Evolutionary conservation across 1,284 basidiomycete genomes (phyloP).

Genomic region (Stygiomarasmius scandens): DNA sequence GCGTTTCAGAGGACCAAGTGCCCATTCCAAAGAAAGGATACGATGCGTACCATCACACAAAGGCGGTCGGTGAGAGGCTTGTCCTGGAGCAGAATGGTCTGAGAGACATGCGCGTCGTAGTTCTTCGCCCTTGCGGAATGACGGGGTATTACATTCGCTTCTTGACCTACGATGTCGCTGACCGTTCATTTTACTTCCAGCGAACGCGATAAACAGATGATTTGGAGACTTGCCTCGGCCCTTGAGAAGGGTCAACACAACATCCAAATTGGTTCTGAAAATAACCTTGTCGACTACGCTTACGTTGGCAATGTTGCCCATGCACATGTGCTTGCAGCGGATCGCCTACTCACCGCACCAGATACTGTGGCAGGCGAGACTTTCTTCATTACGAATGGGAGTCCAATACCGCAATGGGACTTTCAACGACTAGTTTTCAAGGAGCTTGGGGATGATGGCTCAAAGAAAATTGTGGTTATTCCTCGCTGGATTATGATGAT

Average conservation of each 20-base stretch:
- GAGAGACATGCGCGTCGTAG: constrained; percentile 53
- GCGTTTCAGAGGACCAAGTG: constrained; percentile 21
- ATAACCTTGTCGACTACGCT: constrained; percentile 22
- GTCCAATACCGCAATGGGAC: constrained; percentile 23
- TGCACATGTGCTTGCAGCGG: constrained; percentile 27
- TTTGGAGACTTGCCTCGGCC: constrained; percentile 23
- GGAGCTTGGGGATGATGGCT: constrained; percentile 19
- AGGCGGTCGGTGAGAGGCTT: constrained; percentile 58
- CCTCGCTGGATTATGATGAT: constrained; percentile 17
- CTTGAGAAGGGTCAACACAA: constrained; percentile 21
- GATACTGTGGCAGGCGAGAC: constrained; percentile 23
- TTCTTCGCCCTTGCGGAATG: constrained; percentile 65
- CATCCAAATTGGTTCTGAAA: constrained; percentile 27
- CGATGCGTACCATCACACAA: constrained; percentile 70
- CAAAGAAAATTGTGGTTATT: constrained; percentile 13
- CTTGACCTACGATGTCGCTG: background rate
- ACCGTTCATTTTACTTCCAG: constrained; percentile 12
- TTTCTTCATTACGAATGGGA: constrained; percentile 27
- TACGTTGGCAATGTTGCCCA: constrained; percentile 29
- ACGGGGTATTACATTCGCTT: constrained; percentile 45
- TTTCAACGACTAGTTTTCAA: constrained; percentile 19
- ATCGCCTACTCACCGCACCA: constrained; percentile 13
- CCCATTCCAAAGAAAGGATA: constrained; percentile 18
- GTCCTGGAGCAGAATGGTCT: constrained; percentile 58
- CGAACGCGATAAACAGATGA: constrained; percentile 25